phyloP scores from a whole-genome alignment of 257 asterid species.

The Verbena officinalis region DNA sequence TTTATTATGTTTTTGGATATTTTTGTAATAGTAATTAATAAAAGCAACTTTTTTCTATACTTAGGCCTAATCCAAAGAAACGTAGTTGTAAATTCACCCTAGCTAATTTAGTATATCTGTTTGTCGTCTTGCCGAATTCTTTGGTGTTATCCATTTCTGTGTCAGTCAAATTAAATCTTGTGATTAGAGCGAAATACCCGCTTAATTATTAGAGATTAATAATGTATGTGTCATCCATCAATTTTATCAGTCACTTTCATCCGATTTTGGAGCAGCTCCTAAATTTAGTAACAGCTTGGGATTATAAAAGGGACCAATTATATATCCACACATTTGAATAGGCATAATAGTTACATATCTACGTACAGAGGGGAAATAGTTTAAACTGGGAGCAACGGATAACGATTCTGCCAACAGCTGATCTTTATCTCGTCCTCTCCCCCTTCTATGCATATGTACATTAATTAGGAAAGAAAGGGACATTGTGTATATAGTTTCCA shows the following conservation, averaged over 20 bases:
- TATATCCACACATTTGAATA: not conserved
- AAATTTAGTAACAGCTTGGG: not conserved
- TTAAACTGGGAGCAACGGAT: not conserved
- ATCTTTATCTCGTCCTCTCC: not conserved
- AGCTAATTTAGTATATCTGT: no score
- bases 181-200: no score
- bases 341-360: not conserved
- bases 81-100: no score
- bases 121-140: no score
- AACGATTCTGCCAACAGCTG: not conserved
- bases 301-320: not conserved
- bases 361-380: not conserved
- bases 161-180: no score
- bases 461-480: not conserved
- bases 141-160: no score
- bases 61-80: no score
- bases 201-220: no score
- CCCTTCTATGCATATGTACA: not conserved
- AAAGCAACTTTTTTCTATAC: no score
- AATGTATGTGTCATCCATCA: constrained; percentile 21
- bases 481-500: not conserved
- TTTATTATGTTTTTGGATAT: no score
- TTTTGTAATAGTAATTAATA: no score
- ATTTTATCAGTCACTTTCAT: no score
- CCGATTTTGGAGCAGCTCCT: constrained; percentile 26